A percentile compares a stretch with the other conserved stretches of the same genome.
Evolutionary conservation across 2,329 filamentous ascomycete species (phyloP).

Genomic region (Cytospora piceae): DNA sequence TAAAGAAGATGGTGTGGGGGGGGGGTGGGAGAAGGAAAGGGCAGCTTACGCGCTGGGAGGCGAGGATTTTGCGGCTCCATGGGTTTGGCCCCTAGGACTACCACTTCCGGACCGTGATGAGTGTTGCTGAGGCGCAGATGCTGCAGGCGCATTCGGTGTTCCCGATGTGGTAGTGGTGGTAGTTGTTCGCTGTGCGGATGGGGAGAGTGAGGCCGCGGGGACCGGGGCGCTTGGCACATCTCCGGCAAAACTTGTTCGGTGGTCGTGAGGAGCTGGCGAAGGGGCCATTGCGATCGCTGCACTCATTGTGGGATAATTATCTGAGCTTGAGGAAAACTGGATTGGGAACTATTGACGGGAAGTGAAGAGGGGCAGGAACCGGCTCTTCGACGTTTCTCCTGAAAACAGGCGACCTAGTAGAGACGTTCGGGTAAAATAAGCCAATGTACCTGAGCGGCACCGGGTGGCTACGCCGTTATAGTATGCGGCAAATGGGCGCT

Average conservation of each 20-base stretch:
- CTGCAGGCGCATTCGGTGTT: constrained; percentile 47
- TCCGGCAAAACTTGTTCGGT: constrained; percentile 58
- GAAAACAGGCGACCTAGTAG: constrained; percentile 14
- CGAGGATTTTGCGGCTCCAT: constrained; percentile 55
- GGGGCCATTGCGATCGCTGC: constrained; percentile 70
- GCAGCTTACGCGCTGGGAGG: constrained; percentile 62
- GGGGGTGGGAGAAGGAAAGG: constrained; percentile 13
- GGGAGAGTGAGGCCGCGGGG: constrained; percentile 43
- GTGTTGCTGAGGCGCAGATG: constrained; percentile 32
- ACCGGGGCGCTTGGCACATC: constrained; percentile 47
- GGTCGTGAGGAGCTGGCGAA: constrained; percentile 67
- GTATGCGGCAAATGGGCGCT: constrained; percentile 19
- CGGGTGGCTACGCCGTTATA: constrained; percentile 26
- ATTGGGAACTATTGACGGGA: constrained; percentile 4
- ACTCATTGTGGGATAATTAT: constrained; percentile 57
- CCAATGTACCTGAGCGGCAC: constrained; percentile 26
- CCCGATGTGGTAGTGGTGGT: constrained; percentile 41
- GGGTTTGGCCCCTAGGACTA: constrained; percentile 53
- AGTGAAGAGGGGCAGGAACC: constrained; percentile 13
- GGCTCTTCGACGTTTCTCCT: constrained; percentile 11
- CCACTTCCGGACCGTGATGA: constrained; percentile 53
- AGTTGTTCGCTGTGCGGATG: constrained; percentile 49
- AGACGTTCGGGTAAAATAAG: constrained; percentile 28
- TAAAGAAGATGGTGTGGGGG: constrained; percentile 12
- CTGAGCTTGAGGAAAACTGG: constrained; percentile 2